Percentiles rank a stretch among this genome's conserved stretches.
Conservation (phyloP, 176 grass and related monocot genomes). For the Avena sativa region DNA sequence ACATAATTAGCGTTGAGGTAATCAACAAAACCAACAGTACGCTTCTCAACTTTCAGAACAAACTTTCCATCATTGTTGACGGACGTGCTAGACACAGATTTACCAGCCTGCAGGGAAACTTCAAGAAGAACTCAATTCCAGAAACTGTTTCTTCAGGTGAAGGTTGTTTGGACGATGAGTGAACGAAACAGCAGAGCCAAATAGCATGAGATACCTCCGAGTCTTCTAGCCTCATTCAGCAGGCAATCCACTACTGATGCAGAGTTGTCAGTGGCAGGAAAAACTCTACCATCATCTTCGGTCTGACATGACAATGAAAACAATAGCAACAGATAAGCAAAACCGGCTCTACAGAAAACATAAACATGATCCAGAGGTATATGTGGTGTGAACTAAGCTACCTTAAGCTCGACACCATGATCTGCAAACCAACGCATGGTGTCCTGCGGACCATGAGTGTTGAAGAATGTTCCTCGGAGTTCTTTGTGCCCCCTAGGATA, state of each 20-base stretch:
- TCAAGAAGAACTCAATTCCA: constrained; percentile 51
- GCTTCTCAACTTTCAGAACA: constrained; percentile 77
- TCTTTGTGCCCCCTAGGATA: constrained; percentile 94
- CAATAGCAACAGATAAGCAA: constrained; percentile 14
- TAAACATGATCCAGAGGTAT: constrained; percentile 7
- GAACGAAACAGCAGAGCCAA: background rate
- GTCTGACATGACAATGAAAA: constrained; percentile 46
- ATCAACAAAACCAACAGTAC: constrained; percentile 77
- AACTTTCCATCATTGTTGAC: constrained; percentile 58
- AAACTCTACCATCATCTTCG: constrained; percentile 93
- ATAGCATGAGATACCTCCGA: constrained; percentile 65
- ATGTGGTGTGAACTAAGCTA: constrained; percentile 30
- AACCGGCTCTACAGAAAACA: background rate
- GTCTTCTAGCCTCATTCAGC: constrained; percentile 78
- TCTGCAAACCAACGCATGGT: constrained; percentile 87
- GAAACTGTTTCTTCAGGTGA: constrained; percentile 16
- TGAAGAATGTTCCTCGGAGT: constrained; percentile 80
- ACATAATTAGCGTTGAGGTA: constrained; percentile 64
- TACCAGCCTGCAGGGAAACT: constrained; percentile 90
- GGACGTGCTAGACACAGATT: constrained; percentile 68
- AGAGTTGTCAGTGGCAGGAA: constrained; percentile 80
- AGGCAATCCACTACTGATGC: constrained; percentile 82
- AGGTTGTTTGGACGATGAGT: background rate
- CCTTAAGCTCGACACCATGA: constrained; percentile 91
- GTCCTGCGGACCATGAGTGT: constrained; percentile 73